Conservation (phyloP, 2,329 filamentous ascomycete species). For the Scedosporium minutisporum region DNA sequence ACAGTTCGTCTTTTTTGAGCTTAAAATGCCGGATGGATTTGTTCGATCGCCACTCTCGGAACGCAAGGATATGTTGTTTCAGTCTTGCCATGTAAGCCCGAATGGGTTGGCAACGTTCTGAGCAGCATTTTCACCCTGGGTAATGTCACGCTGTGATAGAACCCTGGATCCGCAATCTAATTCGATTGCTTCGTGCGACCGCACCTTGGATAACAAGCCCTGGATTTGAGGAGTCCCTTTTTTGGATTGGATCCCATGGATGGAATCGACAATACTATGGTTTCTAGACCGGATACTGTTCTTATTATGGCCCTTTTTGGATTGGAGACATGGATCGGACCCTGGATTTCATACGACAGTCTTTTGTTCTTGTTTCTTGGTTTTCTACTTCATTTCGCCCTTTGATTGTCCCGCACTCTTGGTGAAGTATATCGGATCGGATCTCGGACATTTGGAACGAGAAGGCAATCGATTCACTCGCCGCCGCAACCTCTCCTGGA, state of each 20-base stretch:
- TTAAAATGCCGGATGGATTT: background rate
- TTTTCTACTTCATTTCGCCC: constrained; percentile 5
- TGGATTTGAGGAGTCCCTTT: background rate
- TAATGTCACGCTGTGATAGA: background rate
- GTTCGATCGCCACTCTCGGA: background rate
- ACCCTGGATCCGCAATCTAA: constrained; percentile 17
- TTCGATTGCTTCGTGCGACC: constrained; percentile 23
- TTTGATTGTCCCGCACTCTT: background rate
- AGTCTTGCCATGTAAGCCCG: background rate
- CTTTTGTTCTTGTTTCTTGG: constrained; percentile 9
- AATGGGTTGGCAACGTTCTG: background rate
- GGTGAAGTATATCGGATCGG: background rate
- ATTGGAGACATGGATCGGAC: background rate
- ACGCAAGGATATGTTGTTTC: background rate
- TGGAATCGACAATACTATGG: background rate
- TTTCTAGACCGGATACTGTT: background rate
- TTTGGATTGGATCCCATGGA: background rate
- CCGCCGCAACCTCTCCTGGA: too few relatives aligned
- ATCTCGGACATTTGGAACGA: background rate
- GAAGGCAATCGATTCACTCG: background rate
- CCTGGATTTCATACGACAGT: background rate
- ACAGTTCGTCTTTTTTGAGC: too few relatives aligned
- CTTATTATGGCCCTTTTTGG: background rate
- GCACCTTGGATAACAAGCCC: constrained; percentile 11
- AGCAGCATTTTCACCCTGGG: background rate